phyloP scores from a whole-genome alignment of 2,329 filamentous ascomycete species.

The Fusarium chlamydosporum region DNA sequence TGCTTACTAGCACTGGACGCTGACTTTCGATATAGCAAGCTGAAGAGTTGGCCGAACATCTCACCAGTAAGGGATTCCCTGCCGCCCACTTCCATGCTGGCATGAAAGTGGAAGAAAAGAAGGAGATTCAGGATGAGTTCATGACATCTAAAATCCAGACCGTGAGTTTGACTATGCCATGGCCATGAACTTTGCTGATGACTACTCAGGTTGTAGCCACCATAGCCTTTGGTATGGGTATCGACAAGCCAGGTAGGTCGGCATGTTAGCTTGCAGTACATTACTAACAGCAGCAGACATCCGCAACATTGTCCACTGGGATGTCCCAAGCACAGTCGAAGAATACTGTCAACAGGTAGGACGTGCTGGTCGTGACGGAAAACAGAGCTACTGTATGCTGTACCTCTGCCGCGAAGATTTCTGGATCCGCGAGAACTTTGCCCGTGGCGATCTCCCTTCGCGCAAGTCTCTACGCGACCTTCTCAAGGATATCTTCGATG shows the following conservation, averaged over 20 bases:
- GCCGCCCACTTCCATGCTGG: slow-evolving; percentile 66
- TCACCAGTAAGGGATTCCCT: slow-evolving; percentile 58
- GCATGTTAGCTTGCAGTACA: background rate
- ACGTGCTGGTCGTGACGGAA: slow-evolving; percentile 68
- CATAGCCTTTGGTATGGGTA: slow-evolving; percentile 73
- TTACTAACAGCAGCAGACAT: slow-evolving; percentile 57
- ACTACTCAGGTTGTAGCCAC: slow-evolving; percentile 59
- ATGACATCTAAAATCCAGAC: slow-evolving; percentile 61
- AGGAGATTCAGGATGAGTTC: slow-evolving; percentile 65
- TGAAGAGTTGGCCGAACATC: slow-evolving; percentile 58
- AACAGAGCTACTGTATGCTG: slow-evolving; percentile 68
- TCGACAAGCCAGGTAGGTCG: slow-evolving; percentile 62
- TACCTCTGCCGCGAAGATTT: slow-evolving; percentile 71
- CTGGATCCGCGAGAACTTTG: slow-evolving; percentile 71
- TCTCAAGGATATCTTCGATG: slow-evolving; percentile 66
- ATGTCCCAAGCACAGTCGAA: slow-evolving; percentile 66
- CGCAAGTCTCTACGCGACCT: slow-evolving; percentile 62
- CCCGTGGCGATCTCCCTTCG: slow-evolving; percentile 71
- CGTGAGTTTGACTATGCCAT: slow-evolving; percentile 21
- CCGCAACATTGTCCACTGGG: slow-evolving; percentile 68
- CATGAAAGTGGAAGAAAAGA: slow-evolving; percentile 62
- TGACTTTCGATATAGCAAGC: slow-evolving; percentile 56
- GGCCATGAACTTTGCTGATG: background rate
- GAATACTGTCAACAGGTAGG: slow-evolving; percentile 72
- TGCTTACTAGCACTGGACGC: background rate